phyloP scores from a whole-genome alignment of 2,329 filamentous ascomycete species.

The Epichloe typhina region DNA sequence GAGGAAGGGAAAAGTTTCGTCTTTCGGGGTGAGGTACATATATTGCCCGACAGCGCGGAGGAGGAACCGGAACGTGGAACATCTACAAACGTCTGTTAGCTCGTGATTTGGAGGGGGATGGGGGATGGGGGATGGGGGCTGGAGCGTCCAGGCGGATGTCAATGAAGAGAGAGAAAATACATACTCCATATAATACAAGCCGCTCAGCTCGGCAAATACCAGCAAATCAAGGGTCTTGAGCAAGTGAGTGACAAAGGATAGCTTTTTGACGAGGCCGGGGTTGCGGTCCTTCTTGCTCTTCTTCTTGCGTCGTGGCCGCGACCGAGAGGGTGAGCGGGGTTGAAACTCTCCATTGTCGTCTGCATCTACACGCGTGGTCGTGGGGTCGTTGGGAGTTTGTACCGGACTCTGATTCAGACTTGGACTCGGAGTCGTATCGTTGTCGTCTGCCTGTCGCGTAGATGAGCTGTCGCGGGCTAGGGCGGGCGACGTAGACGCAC shows the following conservation, averaged over 20 bases:
- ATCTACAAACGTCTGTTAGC: constrained; percentile 27
- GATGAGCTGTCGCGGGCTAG: constrained; percentile 13
- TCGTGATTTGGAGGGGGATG: background rate
- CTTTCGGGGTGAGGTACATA: constrained; percentile 50
- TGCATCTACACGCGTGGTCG: background rate
- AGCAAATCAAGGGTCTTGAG: constrained; percentile 48
- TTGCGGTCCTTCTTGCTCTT: constrained; percentile 24
- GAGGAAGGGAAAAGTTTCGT: constrained; percentile 40
- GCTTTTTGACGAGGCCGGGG: constrained; percentile 40
- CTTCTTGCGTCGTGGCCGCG: constrained; percentile 23
- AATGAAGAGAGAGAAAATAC: constrained; percentile 11
- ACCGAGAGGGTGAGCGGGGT: constrained; percentile 13
- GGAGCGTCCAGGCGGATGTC: background rate
- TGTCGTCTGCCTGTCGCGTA: constrained; percentile 1
- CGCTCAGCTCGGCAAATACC: constrained; percentile 50
- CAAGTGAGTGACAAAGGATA: constrained; percentile 46
- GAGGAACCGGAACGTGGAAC: constrained; percentile 49
- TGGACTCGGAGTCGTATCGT: background rate
- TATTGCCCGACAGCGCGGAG: constrained; percentile 46
- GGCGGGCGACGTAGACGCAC: constrained; percentile 28
- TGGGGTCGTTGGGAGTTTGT: constrained; percentile 5
- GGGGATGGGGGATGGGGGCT: too few species aligned
- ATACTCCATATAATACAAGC: constrained; percentile 60
- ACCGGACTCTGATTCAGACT: background rate
- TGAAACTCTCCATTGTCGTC: constrained; percentile 6